Conservation (phyloP, 1,139 yeast species). For the Saccharomyces hybrid region DNA sequence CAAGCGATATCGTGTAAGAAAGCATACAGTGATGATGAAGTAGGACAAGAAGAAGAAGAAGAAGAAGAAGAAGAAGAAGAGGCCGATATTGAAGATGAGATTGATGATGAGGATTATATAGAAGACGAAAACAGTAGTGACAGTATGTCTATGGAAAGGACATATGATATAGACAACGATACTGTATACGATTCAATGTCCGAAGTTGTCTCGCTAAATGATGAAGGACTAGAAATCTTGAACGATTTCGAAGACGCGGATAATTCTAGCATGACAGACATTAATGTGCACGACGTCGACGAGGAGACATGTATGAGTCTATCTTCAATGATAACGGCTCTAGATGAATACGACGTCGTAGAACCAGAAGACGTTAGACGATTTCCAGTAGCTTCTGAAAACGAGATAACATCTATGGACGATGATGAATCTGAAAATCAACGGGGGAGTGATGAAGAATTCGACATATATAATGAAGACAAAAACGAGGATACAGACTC, state of each 20-base stretch:
- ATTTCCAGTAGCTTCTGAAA: neutral
- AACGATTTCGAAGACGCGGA: slow-evolving; percentile 1
- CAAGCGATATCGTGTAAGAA: neutral
- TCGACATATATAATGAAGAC: slow-evolving; percentile 1
- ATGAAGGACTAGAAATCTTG: slow-evolving; percentile 2
- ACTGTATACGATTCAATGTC: slow-evolving; percentile 3
- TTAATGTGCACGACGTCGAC: neutral
- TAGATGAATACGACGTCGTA: slow-evolving; percentile 23
- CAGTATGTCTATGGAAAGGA: neutral
- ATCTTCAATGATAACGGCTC: slow-evolving; percentile 17
- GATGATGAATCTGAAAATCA: slow-evolving; percentile 7
- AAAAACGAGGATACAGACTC: neutral
- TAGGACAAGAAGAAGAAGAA: neutral
- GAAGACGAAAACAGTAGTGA: slow-evolving; percentile 5
- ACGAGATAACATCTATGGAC: neutral
- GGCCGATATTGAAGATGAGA: slow-evolving; percentile 6
- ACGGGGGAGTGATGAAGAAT: slow-evolving; percentile 6
- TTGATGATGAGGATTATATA: slow-evolving; percentile 4
- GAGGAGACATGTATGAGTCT: slow-evolving; percentile 6
- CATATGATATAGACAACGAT: slow-evolving; percentile 4
- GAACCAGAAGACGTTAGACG: slow-evolving; percentile 5
- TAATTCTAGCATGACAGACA: neutral
- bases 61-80: neutral
- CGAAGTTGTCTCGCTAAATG: slow-evolving; percentile 5
- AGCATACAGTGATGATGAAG: neutral